Evolutionary conservation across 805 yeast genomes (phyloP).

Genomic region (Candida stauntonica): DNA sequence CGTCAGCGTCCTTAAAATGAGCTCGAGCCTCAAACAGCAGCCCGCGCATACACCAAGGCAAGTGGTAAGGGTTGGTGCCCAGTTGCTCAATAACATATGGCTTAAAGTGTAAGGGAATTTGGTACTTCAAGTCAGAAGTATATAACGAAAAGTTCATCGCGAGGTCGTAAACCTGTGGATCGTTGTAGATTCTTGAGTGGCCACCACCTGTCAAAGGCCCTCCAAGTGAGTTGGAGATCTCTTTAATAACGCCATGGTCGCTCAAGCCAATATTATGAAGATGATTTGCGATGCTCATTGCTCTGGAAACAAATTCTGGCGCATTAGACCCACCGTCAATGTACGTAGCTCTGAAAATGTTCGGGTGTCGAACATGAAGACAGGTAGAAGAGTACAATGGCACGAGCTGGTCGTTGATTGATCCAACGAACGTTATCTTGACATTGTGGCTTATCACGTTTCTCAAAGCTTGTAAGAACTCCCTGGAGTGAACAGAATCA

Average conservation of each 20-base stretch:
- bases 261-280: conserved; percentile 71
- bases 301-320: conserved; percentile 71
- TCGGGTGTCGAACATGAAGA: conserved; percentile 81
- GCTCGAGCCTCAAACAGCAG: conserved; percentile 60
- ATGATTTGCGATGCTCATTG: conserved; percentile 69
- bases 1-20: conserved; percentile 42
- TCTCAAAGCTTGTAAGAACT: conserved; percentile 62
- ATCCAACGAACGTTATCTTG: conserved; percentile 78
- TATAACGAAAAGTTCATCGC: conserved; percentile 73
- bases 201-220: conserved; percentile 96
- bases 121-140: conserved; percentile 54
- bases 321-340: conserved; percentile 78
- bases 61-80: conserved; percentile 74
- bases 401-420: conserved; percentile 89
- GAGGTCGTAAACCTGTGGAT: conserved; percentile 74
- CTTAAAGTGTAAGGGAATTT: conserved; percentile 32
- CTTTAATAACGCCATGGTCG: conserved; percentile 84
- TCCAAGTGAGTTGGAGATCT: conserved; percentile 71
- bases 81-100: conserved; percentile 59
- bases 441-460: conserved; percentile 64
- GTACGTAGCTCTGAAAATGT: conserved; percentile 83
- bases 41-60: conserved; percentile 94
- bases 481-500: conserved; percentile 65
- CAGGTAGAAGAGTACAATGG: conserved; percentile 89
- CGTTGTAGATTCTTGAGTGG: conserved; percentile 85